These are phyloP conservation scores for Exophiala xenobiotica DNA, from an alignment of 2,329 filamentous ascomycete species.

Conservation along the genomic window DNA sequence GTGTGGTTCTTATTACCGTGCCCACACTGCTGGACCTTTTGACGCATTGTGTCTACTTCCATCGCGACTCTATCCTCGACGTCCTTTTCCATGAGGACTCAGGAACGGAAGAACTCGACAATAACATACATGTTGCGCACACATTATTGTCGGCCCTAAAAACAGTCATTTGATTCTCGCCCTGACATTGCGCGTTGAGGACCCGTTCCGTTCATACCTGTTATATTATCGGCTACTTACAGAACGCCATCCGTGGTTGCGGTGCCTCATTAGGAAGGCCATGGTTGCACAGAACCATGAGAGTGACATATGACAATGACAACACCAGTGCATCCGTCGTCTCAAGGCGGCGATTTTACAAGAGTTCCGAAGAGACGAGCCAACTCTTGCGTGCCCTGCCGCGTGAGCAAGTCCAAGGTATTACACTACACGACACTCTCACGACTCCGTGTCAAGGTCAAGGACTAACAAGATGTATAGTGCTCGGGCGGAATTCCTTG, in stretches of 20 bases:
- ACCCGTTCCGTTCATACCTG: not conserved
- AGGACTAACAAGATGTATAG: conserved; percentile 9
- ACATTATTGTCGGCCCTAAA: no score
- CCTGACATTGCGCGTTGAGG: not conserved
- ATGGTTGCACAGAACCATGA: conserved; percentile 22
- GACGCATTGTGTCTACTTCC: not conserved
- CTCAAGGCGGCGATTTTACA: conserved; percentile 7
- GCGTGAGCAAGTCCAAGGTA: conserved; percentile 27
- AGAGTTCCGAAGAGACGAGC: conserved; percentile 20
- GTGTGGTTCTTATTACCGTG: not conserved
- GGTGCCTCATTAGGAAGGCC: conserved; percentile 5
- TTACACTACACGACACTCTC: not conserved
- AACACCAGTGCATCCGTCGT: conserved; percentile 12
- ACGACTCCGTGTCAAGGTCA: no score
- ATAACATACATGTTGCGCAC: not conserved
- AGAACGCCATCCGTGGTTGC: conserved; percentile 1
- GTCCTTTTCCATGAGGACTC: not conserved
- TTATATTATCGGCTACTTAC: not conserved
- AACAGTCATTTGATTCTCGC: not conserved
- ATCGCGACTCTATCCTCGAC: not conserved
- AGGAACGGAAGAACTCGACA: not conserved
- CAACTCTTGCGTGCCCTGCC: conserved; percentile 27
- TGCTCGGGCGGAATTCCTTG: conserved; percentile 25
- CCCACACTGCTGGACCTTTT: not conserved
- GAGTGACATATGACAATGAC: conserved; percentile 18